Percentiles rank a stretch among this genome's conserved stretches.
Evolutionary conservation across 2,329 filamentous ascomycete species (phyloP).

Genomic region (Emergomyces pasteurianus): DNA sequence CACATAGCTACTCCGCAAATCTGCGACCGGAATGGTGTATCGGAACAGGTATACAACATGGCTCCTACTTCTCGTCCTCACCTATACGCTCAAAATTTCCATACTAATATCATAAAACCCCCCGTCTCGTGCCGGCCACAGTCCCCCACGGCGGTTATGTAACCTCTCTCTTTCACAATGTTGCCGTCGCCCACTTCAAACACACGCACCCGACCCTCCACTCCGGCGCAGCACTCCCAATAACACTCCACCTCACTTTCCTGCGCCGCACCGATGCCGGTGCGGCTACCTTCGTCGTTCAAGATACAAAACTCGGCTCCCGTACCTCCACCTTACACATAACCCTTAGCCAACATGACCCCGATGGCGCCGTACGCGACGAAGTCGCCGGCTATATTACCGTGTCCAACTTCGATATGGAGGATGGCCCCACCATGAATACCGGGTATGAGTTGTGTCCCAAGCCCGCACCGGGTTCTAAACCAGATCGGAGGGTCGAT

Average conservation of each 20-base stretch:
- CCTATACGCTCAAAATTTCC: neutral
- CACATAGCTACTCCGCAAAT: constrained; percentile 46
- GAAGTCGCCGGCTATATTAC: constrained; percentile 56
- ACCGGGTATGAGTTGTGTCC: constrained; percentile 45
- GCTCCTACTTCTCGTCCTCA: neutral
- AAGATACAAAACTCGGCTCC: constrained; percentile 52
- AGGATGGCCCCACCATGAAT: constrained; percentile 45
- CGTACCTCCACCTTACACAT: constrained; percentile 54
- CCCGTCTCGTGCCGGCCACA: constrained; percentile 22
- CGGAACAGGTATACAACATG: constrained; percentile 37
- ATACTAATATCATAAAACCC: neutral
- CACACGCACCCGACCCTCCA: constrained; percentile 44
- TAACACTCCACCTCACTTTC: constrained; percentile 54
- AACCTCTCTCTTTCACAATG: constrained; percentile 49
- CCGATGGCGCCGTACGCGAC: constrained; percentile 33
- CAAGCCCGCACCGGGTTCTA: constrained; percentile 24
- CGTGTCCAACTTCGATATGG: constrained; percentile 48
- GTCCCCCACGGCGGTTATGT: constrained; percentile 63
- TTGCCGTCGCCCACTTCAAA: constrained; percentile 48
- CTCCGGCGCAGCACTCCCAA: constrained; percentile 41
- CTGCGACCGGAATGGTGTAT: constrained; percentile 53
- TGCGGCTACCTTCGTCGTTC: constrained; percentile 44
- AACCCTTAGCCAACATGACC: constrained; percentile 36
- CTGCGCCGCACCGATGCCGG: constrained; percentile 51
- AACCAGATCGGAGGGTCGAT: constrained; percentile 2